Base-by-base conservation (phyloP, 345 rosid genomes). In the Salix arbutifolia region DNA sequence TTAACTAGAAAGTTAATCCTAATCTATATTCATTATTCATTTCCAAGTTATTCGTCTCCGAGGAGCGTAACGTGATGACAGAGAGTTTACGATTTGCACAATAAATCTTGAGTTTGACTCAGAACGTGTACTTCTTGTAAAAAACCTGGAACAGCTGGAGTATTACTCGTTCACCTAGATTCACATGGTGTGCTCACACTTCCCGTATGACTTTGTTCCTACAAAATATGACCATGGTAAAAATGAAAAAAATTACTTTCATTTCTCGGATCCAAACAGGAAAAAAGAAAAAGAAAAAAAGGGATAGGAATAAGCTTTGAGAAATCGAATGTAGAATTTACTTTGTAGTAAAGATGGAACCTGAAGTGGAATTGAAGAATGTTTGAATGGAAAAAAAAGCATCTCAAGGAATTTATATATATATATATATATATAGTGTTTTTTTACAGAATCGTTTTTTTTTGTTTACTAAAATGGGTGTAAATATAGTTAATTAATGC, bases 111-210 rank as follows among this genome's bases (percentile, higher is more conserved):
- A 35, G 37, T 35, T 35, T 35, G 1, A 35, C 0, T 35, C 7
- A 33, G 37, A 5, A 0, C 1, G 0, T 35, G 37, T 4, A 35
- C 0, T 1, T 5, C 37, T 35, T 35, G 7, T 35, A 35, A 35
- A 0, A 35, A 35, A 0, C 37, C 0, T 35, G 7, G 0, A 5
- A 35, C 7, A 35, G 5, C 37, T 1, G 7, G 1, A 5, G 7
- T 35, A 5, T 35, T 35, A 35, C 37, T 35, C 0, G 37, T 5
- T 35, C 7, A 35, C 1, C 37, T 35, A 35, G 37, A 5, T 1
- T 5, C 37, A 35, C 37, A 5, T 33, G 5, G 5, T 31, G 0
- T 31, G 33, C 33, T 31, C 40, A 8, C 10, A 9, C 52, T 46
- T 46, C 14, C 53, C 6, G 53, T 18, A 5, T 16, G 19, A 48